Evolutionary conservation across 345 rosid genomes (phyloP), one percentile per base, ranked within the genome.

Genomic region (Pseudoturritis turrita): DNA sequence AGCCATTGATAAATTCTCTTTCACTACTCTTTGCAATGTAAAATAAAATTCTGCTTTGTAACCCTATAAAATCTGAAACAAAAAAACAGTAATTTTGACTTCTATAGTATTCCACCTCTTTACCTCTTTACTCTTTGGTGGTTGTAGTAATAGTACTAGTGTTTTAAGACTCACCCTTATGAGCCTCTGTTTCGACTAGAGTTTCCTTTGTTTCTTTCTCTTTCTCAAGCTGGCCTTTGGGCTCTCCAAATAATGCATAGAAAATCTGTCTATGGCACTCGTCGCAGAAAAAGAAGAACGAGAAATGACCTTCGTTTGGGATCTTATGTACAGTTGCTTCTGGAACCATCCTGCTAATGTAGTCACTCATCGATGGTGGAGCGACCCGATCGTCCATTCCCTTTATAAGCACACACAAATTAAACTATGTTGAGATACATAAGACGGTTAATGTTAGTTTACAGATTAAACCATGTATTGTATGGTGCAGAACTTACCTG

Each of bases 291-390:
- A 67, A 86, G 77, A 87, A 87, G 65, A 66, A 89, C 0, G 98
- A 93, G 70, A 86, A 86, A 50, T 93, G 98, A 45, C 98, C 97
- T 83, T 93, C 97, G 14, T 79, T 76, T 44, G 87, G 85, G 53
- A 87, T 85, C 80, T 73, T 85, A 70, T 89, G 89, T 59, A 87
- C 65, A 50, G 76, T 76, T 11, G 89, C 94, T 49, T 74, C 80
- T 3, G 92, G 97, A 28, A 93, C 80, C 79, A 89, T 84, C 19
- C 97, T 84, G 73, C 80, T 81, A 36, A 90, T 79, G 75, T 88
- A 87, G 56, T 90, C 88, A 5, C 79, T 75, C 85, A 84, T 80
- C 40, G 92, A 74, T n/a, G 85, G 87, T 10, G 97, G 86, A 68
- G 81, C 88, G 6, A 83, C 91, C 71, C 37, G 72, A 71, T 93